Evolutionary conservation across 345 rosid species (phyloP), one percentile per base, ranked within the genome.

Genomic region (Salix arbutifolia): DNA sequence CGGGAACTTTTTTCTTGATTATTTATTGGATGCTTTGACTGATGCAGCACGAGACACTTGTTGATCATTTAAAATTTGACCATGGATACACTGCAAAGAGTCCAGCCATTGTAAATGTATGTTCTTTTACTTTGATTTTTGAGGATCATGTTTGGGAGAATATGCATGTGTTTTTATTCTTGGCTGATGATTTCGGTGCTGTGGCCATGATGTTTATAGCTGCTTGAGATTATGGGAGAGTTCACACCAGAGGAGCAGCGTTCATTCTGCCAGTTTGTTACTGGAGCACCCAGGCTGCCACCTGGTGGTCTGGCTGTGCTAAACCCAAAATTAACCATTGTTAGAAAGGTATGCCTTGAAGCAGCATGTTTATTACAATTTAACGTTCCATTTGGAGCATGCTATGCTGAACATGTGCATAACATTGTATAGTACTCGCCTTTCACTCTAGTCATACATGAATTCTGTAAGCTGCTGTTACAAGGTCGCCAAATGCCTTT

Each of bases 251-350:
- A 96, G 86, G 94, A 91, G 80, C 98, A 96, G 86, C 91, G 92
- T 74, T 90, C 99, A 42, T 96, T 96, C 89, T 96, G 99, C 85
- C 98, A 92, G 69, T 96, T 94, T 83, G 98, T 96, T 48, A 96
- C 99, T 18, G 99, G 99, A 75, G 99, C 98, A 71, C 98, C 98
- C n/a, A 86, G 98, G 82, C 92, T 96, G 81, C 99, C 98, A 62
- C 97, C 98, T 37, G 99, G 99, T 71, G 98, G 99, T 72, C 80
- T 96, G 82, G 98, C 99, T 2, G 98, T 94, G 73, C 82, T 96
- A 65, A 94, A 90, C 83, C 99, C 99, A 50, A 96, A 92, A 86
- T 83, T 96, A 77, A 96, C 99, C 35, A 96, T 96, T 33, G 99
- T 96, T 77, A 88, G 99, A 85, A 96, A 96, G 98, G 98, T 96